These are phyloP conservation scores for Sideroxylon spinosum DNA, from an alignment of 179 eudicot genomes.

Conservation along the genomic window DNA sequence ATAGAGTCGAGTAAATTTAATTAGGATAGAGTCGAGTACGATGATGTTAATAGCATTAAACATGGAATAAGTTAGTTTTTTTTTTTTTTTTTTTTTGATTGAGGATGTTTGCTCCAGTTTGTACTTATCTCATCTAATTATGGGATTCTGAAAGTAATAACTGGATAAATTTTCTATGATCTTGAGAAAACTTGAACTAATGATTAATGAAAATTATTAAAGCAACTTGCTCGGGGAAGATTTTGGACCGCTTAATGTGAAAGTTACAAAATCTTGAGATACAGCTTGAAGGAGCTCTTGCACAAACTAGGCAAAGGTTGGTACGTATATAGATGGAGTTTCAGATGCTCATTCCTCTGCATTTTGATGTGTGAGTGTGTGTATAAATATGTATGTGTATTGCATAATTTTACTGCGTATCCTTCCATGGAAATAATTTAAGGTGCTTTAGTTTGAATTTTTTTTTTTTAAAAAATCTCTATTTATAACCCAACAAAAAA, in stretches of 20 bases:
- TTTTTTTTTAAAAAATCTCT: not conserved
- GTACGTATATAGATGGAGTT: constrained; percentile 20
- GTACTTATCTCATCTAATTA: too few relatives aligned
- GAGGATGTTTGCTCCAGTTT: too few relatives aligned
- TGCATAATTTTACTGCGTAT: not conserved
- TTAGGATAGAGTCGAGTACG: too few relatives aligned
- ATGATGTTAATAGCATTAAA: too few relatives aligned
- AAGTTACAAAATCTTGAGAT: constrained; percentile 56
- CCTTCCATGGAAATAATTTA: not conserved
- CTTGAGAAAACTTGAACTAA: too few relatives aligned
- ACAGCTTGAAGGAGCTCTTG: constrained; percentile 67
- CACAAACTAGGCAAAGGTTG: constrained; percentile 65
- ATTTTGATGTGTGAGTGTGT: too few relatives aligned
- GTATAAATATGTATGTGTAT: not conserved
- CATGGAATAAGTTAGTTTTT: too few relatives aligned
- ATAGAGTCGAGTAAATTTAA: too few relatives aligned
- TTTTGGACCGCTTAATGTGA: constrained; percentile 58
- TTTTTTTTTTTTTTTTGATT: too few relatives aligned
- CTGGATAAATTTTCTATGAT: too few relatives aligned
- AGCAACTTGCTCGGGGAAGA: constrained; percentile 77
- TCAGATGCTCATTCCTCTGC: not conserved
- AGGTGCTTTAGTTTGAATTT: not conserved
- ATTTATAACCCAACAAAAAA: not conserved
- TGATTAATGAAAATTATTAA: constrained; percentile 2
- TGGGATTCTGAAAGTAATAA: too few relatives aligned